Conservation (phyloP, 495 filamentous ascomycete species). For the Pseudomonodictys pantanalensis region DNA sequence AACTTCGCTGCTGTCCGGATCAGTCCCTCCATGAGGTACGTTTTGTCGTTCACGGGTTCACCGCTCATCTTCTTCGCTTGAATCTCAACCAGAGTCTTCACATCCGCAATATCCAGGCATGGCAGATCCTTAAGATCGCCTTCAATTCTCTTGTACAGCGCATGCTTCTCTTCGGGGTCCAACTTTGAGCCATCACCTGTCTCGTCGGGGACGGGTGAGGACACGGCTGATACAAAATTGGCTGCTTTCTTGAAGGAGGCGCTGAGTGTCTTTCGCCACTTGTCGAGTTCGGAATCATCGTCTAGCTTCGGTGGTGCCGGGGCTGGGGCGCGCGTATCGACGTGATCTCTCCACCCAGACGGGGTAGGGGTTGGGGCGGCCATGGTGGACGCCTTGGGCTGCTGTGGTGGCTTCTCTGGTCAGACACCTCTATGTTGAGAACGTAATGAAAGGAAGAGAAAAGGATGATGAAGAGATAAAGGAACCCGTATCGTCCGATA, state of each 20-base stretch:
- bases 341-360: slow-evolving; percentile 15
- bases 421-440: no score
- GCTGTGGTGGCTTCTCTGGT: no score
- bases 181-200: slow-evolving; percentile 42
- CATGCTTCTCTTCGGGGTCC: slow-evolving; percentile 32
- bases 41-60: slow-evolving; percentile 42
- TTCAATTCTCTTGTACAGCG: slow-evolving; percentile 21
- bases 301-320: slow-evolving; percentile 14
- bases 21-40: slow-evolving; percentile 57
- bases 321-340: slow-evolving; percentile 22
- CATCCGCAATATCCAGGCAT: slow-evolving; percentile 44
- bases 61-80: slow-evolving; percentile 32
- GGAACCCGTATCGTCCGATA: no score
- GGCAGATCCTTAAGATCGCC: slow-evolving; percentile 36
- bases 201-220: slow-evolving; percentile 36
- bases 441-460: no score
- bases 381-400: slow-evolving; percentile 16
- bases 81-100: slow-evolving; percentile 49
- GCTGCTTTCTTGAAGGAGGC: slow-evolving; percentile 30
- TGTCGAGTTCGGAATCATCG: slow-evolving; percentile 26
- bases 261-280: slow-evolving; percentile 23
- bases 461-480: no score
- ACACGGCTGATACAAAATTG: slow-evolving; percentile 26
- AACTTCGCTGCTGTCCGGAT: slow-evolving; percentile 51
- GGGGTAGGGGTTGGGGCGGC: background rate